phyloP scores from a whole-genome alignment of 1,139 yeast species.

The Yamadazyma dendronema region DNA sequence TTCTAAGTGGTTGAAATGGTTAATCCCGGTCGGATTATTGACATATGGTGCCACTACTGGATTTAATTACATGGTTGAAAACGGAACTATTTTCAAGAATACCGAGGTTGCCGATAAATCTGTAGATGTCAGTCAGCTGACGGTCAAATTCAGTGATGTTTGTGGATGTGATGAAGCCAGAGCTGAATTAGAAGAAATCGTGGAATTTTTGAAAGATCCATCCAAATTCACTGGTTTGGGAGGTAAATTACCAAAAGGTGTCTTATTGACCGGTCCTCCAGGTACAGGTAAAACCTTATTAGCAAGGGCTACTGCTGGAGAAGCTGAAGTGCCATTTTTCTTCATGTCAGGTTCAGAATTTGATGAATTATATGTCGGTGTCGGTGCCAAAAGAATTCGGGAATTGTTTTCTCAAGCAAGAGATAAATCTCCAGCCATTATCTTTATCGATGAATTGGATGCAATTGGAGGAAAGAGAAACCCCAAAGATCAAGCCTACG shows the following conservation, averaged over 20 bases:
- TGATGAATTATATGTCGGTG: slow-evolving; percentile 97
- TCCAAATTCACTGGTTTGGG: slow-evolving; percentile 94
- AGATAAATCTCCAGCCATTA: slow-evolving; percentile 94
- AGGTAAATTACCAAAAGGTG: slow-evolving; percentile 97
- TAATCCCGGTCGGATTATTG: slow-evolving; percentile 72
- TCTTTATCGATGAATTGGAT: slow-evolving; percentile 94
- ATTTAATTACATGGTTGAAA: slow-evolving; percentile 77
- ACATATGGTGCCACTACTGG: slow-evolving; percentile 75
- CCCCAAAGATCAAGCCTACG: slow-evolving; percentile 96
- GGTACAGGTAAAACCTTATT: slow-evolving; percentile 98
- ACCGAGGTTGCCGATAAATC: slow-evolving; percentile 73
- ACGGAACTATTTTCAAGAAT: slow-evolving; percentile 79
- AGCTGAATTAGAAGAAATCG: slow-evolving; percentile 94
- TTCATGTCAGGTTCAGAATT: slow-evolving; percentile 99
- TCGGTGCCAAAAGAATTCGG: slow-evolving; percentile 96
- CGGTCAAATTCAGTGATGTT: slow-evolving; percentile 87
- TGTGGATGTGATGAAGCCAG: slow-evolving; percentile 99
- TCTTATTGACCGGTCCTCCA: slow-evolving; percentile 95
- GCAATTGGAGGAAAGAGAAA: slow-evolving; percentile 98
- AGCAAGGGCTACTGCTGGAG: slow-evolving; percentile 99
- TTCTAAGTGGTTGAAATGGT: slow-evolving; percentile 88
- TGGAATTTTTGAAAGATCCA: slow-evolving; percentile 94
- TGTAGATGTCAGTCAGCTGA: slow-evolving; percentile 81
- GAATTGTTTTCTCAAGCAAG: slow-evolving; percentile 92
- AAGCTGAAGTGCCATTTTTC: slow-evolving; percentile 98